phyloP scores from a whole-genome alignment of 2,329 filamentous ascomycete species.

The Pezicula radicicola region DNA sequence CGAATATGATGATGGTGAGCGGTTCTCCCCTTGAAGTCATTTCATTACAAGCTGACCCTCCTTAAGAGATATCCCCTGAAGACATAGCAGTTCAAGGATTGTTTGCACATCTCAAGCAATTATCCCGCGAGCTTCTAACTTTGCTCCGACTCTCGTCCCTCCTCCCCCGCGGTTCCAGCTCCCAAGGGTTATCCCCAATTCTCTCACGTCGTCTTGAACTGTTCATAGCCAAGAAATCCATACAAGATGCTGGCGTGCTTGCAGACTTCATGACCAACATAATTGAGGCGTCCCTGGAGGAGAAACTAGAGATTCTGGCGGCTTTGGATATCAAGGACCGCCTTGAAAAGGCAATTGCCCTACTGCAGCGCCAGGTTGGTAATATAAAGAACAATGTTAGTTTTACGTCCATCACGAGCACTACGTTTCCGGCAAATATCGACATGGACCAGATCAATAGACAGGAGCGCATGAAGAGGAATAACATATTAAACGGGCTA shows the following conservation, averaged over 20 bases:
- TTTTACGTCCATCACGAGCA: constrained; percentile 73
- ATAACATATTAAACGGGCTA: constrained; percentile 16
- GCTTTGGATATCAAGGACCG: constrained; percentile 75
- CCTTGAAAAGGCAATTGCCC: constrained; percentile 76
- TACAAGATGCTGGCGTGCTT: constrained; percentile 77
- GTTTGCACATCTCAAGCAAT: constrained; percentile 77
- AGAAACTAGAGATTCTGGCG: constrained; percentile 85
- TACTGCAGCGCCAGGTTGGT: constrained; percentile 78
- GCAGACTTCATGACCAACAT: constrained; percentile 98
- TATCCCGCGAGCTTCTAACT: constrained; percentile 82
- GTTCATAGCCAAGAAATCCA: constrained; percentile 79
- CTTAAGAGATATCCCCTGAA: constrained; percentile 32
- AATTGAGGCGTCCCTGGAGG: constrained; percentile 81
- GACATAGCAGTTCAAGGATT: constrained; percentile 65
- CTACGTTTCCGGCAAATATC: constrained; percentile 57
- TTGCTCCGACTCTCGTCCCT: constrained; percentile 82
- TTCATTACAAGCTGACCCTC: constrained; percentile 11
- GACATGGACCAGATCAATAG: constrained; percentile 51
- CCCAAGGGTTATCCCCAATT: constrained; percentile 72
- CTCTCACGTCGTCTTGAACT: constrained; percentile 82
- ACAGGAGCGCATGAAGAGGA: constrained; percentile 28
- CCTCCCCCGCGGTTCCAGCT: constrained; percentile 65
- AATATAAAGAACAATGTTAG: constrained; percentile 85
- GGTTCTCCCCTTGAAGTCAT: background rate
- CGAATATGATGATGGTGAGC: constrained; percentile 66